Evolutionary conservation across 1,139 yeast species (phyloP).

Genomic region (Yamadazyma diospyri): DNA sequence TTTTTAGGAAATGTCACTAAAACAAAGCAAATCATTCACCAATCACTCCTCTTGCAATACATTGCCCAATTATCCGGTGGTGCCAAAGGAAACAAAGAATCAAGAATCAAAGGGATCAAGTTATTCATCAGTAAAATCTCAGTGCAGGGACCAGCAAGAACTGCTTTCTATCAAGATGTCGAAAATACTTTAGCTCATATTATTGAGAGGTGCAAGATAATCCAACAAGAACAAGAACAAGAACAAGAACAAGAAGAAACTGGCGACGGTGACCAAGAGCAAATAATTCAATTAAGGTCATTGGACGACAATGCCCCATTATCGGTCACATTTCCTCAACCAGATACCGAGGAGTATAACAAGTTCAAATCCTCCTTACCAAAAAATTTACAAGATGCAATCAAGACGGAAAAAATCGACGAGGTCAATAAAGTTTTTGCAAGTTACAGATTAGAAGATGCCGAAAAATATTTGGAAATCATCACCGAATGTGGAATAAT

Average conservation of each 20-base stretch:
- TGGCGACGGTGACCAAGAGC: constrained; percentile 46
- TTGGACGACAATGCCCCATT: constrained; percentile 82
- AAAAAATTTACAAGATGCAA: constrained; percentile 65
- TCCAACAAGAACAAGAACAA: constrained; percentile 45
- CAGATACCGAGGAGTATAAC: constrained; percentile 51
- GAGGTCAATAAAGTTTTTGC: constrained; percentile 83
- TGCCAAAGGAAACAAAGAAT: constrained; percentile 29
- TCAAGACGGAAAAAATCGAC: constrained; percentile 68
- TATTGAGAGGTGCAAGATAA: constrained; percentile 64
- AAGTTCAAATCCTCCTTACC: constrained; percentile 56
- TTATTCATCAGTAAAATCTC: constrained; percentile 67
- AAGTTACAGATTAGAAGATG: constrained; percentile 69
- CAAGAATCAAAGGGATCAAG: constrained; percentile 52
- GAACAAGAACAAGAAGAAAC: constrained; percentile 23
- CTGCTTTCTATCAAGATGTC: constrained; percentile 72
- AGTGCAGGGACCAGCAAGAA: constrained; percentile 53
- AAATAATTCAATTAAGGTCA: constrained; percentile 81
- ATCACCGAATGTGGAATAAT: constrained; percentile 82
- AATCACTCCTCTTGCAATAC: constrained; percentile 78
- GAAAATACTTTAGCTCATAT: constrained; percentile 71
- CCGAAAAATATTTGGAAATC: constrained; percentile 70
- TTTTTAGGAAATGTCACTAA: constrained; percentile 52
- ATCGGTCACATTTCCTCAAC: constrained; percentile 66
- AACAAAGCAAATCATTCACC: constrained; percentile 68
- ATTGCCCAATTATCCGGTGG: constrained; percentile 59